These are phyloP conservation scores for Aspergillus sp. DNA, from an alignment of 2,329 filamentous ascomycete species.

Conservation along the genomic window DNA sequence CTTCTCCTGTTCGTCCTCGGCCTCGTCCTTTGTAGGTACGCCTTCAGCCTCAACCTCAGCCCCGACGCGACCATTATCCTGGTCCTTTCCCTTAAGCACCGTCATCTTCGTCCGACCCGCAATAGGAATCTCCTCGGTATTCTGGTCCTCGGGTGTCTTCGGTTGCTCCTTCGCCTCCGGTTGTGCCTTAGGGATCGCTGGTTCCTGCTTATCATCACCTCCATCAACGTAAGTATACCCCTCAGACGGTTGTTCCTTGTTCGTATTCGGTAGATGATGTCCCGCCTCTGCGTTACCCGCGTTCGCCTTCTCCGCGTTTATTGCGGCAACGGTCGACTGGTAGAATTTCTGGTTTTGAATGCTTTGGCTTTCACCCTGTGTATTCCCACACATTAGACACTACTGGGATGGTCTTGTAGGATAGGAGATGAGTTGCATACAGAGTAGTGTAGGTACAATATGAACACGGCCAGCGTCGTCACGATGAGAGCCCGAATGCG, in stretches of 20 bases:
- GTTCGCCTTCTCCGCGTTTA: conserved; percentile 48
- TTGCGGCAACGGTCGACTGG: conserved; percentile 54
- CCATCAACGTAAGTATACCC: conserved; percentile 30
- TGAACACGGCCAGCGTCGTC: conserved; percentile 61
- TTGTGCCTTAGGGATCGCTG: conserved; percentile 35
- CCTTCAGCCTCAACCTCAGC: not conserved
- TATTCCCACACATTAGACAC: not conserved
- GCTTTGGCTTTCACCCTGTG: conserved; percentile 40
- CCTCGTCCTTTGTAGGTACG: conserved; percentile 18
- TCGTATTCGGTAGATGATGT: conserved; percentile 41
- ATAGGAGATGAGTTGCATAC: conserved; percentile 38
- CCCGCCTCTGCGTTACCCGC: conserved; percentile 58
- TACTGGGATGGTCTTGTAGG: not conserved
- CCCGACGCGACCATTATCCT: conserved; percentile 21
- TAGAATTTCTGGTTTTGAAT: conserved; percentile 53
- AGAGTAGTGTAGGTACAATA: conserved; percentile 73
- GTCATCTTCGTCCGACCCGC: conserved; percentile 56
- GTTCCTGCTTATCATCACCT: conserved; percentile 39
- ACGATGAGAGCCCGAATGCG: conserved; percentile 68
- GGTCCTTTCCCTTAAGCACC: conserved; percentile 38
- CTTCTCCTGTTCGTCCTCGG: conserved; percentile 51
- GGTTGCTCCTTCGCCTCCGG: not conserved
- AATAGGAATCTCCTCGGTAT: conserved; percentile 48
- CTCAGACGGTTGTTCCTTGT: conserved; percentile 68
- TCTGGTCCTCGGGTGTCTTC: not conserved